Evolutionary conservation across 495 filamentous ascomycete species (phyloP), one percentile per base, ranked within the genome.

Genomic region (Talaromyces stipitatus): DNA sequence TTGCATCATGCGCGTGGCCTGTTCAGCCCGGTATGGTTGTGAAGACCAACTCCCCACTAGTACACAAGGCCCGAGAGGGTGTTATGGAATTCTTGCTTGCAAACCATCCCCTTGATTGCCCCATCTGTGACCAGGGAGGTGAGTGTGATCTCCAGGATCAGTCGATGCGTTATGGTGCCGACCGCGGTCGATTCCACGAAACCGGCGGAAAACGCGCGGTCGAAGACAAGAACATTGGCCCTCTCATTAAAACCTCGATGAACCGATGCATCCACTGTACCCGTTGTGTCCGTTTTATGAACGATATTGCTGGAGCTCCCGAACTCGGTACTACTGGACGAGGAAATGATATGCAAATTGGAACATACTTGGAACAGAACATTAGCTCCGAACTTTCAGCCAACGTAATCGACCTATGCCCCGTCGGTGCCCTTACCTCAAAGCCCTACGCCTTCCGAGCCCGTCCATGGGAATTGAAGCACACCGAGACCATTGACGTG

Each of bases 221-320:
- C 28, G 94, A 98, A 77, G 94, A 98, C 71, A 98, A 98, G 81
- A 97, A 97, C 68, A 96, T 98, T 62, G 94, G 94, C 6, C 94
- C 94, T n/a, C 72, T 98, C 57, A 86, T 98, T 69, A 98, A 98
- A 80, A 98, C 94, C 14, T 97, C 95, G n/a, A 98, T 98, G 94
- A 98, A 97, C 77, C 80, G 94, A 66, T 98, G 94, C 76, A 98
- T 98, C 68, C 94, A 98, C 75, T 98, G 94, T 77, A 97, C 94
- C 62, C 84, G 94, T 66, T 98, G 94, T 73, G 83, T 98, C 60
- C 91, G 94, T 62, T 98, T 98, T 72, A 90, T 94, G 66, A 98
- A 97, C 71, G 94, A 98, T 69, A 80, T 98, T 60, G 94, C 94
- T 27, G 94, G 94, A 61, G 94, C 94, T 48, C 90, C 94, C 16